Evolutionary conservation across 164 flowering plant genomes (phyloP), one percentile per base, ranked within the genome.

Genomic region (Liquidambar formosana): DNA sequence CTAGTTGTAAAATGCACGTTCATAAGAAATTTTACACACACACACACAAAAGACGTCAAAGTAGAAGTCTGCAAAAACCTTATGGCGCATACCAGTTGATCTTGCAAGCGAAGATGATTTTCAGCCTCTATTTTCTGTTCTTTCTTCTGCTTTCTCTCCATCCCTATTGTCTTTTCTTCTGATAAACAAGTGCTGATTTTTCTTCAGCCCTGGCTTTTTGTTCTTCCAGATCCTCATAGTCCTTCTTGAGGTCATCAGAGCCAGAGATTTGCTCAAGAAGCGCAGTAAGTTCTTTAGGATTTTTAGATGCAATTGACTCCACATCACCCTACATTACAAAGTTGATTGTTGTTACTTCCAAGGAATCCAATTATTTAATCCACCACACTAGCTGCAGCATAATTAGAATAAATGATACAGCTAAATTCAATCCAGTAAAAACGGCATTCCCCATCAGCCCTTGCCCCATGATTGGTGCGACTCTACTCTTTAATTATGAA

Each of bases 81-180:
- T 47, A 5, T 53, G 6, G 43, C 61, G 57, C 67, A 54, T 74
- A 94, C 99, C 97, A 96, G 75, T 73, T 96, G 85, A 5, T 87
- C 94, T 76, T 96, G 99, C 86, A 96, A 78, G 23, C 82, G 87
- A 49, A 90, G 80, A 80, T 96, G 98, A 60, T 87, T 92, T 71
- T 96, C 99, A 21, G 98, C 99, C 76, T 96, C 99, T 81, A 89
- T 89, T 76, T 96, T 96, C 83, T 96, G 99, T 51, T 86, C 95
- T 79, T 92, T 93, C 82, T 96, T 96, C 78, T 93, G 99, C 77
- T 90, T 96, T 73, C 92, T 89, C 81, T 96, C 98, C 81, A 78
- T 66, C 33, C 79, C 82, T 43, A 92, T 73, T 5, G 97, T 92
- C 77, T 85, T 73, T 90, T 96, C 52, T 79, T 90, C 84, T 89